These are phyloP conservation scores for Penicillium hesseltinei DNA, from an alignment of 2,329 filamentous ascomycete species.

Conservation along the genomic window DNA sequence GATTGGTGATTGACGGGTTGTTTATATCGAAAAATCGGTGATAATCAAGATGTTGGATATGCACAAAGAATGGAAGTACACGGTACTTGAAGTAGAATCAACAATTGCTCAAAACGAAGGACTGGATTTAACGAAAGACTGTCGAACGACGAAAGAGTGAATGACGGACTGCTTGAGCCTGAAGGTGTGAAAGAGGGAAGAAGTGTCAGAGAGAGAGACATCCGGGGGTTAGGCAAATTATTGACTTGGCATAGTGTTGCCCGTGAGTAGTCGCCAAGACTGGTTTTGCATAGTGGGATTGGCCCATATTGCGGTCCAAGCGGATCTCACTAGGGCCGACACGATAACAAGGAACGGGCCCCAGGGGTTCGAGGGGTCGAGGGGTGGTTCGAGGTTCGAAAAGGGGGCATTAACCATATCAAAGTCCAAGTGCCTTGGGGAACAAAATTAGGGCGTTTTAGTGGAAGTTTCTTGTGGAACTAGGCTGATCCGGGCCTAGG, in stretches of 20 bases:
- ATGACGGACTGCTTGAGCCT: slow-evolving; percentile 9
- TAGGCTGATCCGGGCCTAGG: slow-evolving; percentile 4
- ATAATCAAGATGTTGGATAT: slow-evolving; percentile 7
- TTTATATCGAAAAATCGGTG: background rate
- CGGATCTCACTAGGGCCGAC: background rate
- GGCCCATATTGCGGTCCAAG: background rate
- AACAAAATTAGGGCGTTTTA: background rate
- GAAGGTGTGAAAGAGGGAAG: slow-evolving; percentile 13
- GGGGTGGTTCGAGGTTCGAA: background rate
- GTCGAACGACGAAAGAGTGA: slow-evolving; percentile 10
- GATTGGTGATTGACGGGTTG: slow-evolving; percentile 1
- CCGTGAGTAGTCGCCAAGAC: background rate
- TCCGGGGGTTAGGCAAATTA: slow-evolving; percentile 1
- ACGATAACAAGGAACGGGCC: slow-evolving; percentile 11
- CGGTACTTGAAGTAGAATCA: slow-evolving; percentile 13
- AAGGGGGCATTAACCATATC: background rate
- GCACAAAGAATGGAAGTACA: slow-evolving; percentile 10
- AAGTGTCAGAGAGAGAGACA: slow-evolving; percentile 11
- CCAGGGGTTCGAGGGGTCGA: slow-evolving; percentile 15
- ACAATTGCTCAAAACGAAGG: slow-evolving; percentile 21
- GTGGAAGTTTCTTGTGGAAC: background rate
- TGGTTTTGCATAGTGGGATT: background rate
- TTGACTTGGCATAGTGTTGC: slow-evolving; percentile 4
- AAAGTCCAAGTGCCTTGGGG: background rate
- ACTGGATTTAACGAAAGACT: slow-evolving; percentile 21